A percentile compares a stretch with the other conserved stretches of the same genome.
These are phyloP conservation scores for Oryza coarctata DNA, from an alignment of 176 grass and related monocot genomes.

Conservation along the genomic window DNA sequence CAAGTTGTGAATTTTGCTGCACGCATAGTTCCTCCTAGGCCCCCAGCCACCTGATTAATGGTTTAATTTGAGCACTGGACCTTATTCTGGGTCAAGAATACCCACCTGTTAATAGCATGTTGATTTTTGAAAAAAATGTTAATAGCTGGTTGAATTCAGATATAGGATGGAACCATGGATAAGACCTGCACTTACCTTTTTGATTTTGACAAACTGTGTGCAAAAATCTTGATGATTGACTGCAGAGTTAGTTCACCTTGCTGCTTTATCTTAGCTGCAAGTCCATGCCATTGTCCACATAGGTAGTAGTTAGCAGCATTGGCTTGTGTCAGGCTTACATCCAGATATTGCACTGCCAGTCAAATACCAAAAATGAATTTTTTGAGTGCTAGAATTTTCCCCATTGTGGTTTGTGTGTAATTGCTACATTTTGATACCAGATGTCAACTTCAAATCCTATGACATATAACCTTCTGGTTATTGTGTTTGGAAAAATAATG, in stretches of 20 bases:
- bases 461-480: not conserved
- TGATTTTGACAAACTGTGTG: not conserved
- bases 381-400: not conserved
- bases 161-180: not conserved
- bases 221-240: not conserved
- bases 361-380: not conserved
- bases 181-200: not conserved
- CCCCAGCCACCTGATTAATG: not conserved
- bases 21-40: not conserved
- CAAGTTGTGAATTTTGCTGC: not conserved
- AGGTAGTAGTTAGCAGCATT: not conserved
- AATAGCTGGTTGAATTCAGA: not conserved
- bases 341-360: not conserved
- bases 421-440: conserved; percentile 2
- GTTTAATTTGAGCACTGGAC: not conserved
- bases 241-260: not conserved
- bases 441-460: not conserved
- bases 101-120: not conserved
- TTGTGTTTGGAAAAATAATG: conserved; percentile 16
- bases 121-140: too few species aligned
- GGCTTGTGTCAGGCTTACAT: not conserved
- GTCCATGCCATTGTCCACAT: not conserved
- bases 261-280: not conserved
- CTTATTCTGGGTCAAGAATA: not conserved
- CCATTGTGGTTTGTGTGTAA: not conserved